Conservation (phyloP, 345 rosid genomes). For the Trapa incisa region DNA sequence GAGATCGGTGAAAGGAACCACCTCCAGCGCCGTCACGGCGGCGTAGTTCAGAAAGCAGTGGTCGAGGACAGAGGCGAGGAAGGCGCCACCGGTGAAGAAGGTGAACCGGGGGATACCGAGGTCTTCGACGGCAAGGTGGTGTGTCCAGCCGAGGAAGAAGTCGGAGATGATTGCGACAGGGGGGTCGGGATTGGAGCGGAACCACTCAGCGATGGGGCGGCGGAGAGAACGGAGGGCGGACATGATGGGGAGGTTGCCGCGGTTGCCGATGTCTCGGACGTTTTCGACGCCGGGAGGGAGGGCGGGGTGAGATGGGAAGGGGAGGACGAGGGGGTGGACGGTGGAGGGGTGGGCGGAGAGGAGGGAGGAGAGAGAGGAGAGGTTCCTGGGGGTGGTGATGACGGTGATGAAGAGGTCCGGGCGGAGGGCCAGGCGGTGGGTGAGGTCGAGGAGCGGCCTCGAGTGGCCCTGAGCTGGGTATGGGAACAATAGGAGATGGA, state of each 20-base stretch:
- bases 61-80: conserved; percentile 16
- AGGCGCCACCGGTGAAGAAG: conserved; percentile 33
- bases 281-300: conserved; percentile 53
- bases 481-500: conserved; percentile 47
- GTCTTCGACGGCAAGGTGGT: conserved; percentile 20
- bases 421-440: conserved; percentile 18
- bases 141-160: conserved; percentile 73
- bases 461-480: conserved; percentile 70
- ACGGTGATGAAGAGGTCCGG: conserved; percentile 15
- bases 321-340: conserved; percentile 26
- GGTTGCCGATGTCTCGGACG: conserved; percentile 37
- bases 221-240: conserved; percentile 30
- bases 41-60: conserved; percentile 20
- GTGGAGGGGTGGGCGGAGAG: conserved; percentile 40
- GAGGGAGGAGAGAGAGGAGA: conserved; percentile 25
- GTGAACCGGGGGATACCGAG: conserved; percentile 33
- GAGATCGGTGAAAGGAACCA: conserved; percentile 24
- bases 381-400: conserved; percentile 12
- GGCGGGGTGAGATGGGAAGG: conserved; percentile 42
- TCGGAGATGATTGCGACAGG: conserved; percentile 61
- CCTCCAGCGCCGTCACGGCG: conserved; percentile 8
- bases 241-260: conserved; percentile 30
- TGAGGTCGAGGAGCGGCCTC: conserved; percentile 38
- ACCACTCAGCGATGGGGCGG: conserved; percentile 42
- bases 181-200: conserved; percentile 38